Evolutionary conservation across 129 eudicot genomes (phyloP), one percentile per base, ranked within the genome.

Genomic region (Artemisia argyi): DNA sequence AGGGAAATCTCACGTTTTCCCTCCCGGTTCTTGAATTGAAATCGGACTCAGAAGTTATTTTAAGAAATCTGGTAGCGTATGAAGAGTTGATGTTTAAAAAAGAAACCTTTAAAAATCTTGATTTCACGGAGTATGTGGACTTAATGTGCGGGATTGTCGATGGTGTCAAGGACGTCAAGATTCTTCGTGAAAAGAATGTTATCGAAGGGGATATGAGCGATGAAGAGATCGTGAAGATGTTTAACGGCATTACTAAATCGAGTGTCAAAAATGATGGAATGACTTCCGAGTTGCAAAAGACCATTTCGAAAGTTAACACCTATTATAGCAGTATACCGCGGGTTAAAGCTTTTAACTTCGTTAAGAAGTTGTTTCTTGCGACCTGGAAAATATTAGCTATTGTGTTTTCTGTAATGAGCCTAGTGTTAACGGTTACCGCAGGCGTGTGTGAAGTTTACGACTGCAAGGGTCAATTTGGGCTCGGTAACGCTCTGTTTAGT

Each of bases 61-160:
- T 74, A 49, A 68, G 83, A 69, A 80, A 80, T 32, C 44, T 80
- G 68, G 61, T 68, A 50, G 76, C 80, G 1, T 80, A 80, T 2
- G 83, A 80, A 47, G 68, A 51, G 63, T 24, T 80, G 17, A 47
- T 61, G 75, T 75, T 56, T 62, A 22, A 39, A 51, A 77, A 70
- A 11, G 66, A 55, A 17, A 32, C 3, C n/a, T 50, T 44, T 56
- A 13, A 48, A 0, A 74, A 26, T 74, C 68, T 80, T 28, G 80
- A 74, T 61, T 75, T 80, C 62, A 74, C 80, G 1, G 80, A 69
- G 8, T 80, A 80, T 54, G 80, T 80, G 51, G 76, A 80, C 13
- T 58, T 69, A 9, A 74, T 74, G 83, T 80, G 76, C 62, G 80
- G 80, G 76, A 74, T 80, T 2, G 17, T 80, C 7, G 83, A 80